A percentile compares a stretch with the other conserved stretches of the same genome.
phyloP scores from a whole-genome alignment of 352 stramenopile species.

The Peronospora farinosa region DNA sequence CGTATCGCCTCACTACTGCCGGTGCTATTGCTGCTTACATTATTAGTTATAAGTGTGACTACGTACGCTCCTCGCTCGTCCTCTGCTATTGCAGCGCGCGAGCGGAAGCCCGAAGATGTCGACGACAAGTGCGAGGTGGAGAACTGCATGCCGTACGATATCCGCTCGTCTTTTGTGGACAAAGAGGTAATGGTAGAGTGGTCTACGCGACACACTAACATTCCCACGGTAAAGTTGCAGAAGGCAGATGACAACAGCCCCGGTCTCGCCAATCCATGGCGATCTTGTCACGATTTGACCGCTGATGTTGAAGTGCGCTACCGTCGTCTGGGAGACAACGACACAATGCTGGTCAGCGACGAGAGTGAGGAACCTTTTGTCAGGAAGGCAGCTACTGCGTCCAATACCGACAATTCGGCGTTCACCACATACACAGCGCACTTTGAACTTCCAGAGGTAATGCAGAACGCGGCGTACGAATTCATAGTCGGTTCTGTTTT shows the following conservation, averaged over 20 bases:
- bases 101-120: conserved; percentile 38
- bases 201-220: conserved; percentile 64
- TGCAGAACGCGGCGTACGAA: conserved; percentile 34
- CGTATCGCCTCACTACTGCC: background rate
- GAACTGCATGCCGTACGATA: conserved; percentile 80
- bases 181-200: conserved; percentile 56
- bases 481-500: conserved; percentile 72
- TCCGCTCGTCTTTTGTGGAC: conserved; percentile 57
- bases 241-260: conserved; percentile 30
- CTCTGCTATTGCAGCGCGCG: conserved; percentile 17
- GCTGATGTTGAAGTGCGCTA: conserved; percentile 50
- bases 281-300: conserved; percentile 58
- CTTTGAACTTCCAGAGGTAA: conserved; percentile 28
- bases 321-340: conserved; percentile 33
- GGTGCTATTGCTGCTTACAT: conserved; percentile 6
- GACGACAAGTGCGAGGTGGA: conserved; percentile 72
- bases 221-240: conserved; percentile 49
- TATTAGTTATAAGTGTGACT: conserved; percentile 1
- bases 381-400: conserved; percentile 42
- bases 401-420: conserved; percentile 40
- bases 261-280: conserved; percentile 41
- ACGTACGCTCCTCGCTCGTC: conserved; percentile 3
- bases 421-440: conserved; percentile 62
- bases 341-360: conserved; percentile 20
- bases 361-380: conserved; percentile 28